Conservation (phyloP, 371 early-diverging fungal species). For the Rhizopus sp. region DNA sequence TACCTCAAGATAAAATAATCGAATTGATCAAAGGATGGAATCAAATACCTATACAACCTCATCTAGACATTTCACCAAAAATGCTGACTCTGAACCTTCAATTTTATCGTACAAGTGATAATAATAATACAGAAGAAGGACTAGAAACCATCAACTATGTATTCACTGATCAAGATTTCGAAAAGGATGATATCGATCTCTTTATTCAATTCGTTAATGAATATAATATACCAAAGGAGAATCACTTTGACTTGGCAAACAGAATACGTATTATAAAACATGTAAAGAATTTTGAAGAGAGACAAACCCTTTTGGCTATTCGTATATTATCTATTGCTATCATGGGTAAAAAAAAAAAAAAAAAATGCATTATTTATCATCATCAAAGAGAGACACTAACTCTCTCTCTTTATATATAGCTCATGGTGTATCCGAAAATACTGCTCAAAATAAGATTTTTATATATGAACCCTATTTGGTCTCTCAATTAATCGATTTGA, state of each 20-base stretch:
- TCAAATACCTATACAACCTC: conserved; percentile 41
- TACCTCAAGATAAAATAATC: conserved; percentile 65
- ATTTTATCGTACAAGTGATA: conserved; percentile 58
- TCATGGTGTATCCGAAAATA: conserved; percentile 66
- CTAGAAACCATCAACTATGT: conserved; percentile 23
- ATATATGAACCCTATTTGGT: conserved; percentile 86
- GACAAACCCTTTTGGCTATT: conserved; percentile 65
- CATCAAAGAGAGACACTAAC: not conserved
- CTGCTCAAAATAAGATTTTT: conserved; percentile 75
- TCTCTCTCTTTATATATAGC: conserved; percentile 35
- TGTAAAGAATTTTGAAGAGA: conserved; percentile 44
- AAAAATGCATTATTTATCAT: conserved; percentile 1
- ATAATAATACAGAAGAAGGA: conserved; percentile 14
- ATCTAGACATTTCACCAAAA: conserved; percentile 49
- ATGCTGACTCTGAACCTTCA: conserved; percentile 58
- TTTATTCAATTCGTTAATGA: conserved; percentile 50
- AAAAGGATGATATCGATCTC: conserved; percentile 42
- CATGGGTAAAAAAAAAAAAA: no score
- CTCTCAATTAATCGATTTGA: conserved; percentile 71
- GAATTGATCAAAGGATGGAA: conserved; percentile 67
- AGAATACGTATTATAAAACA: conserved; percentile 75
- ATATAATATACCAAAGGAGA: conserved; percentile 75
- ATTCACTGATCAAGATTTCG: conserved; percentile 11
- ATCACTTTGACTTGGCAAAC: conserved; percentile 79
- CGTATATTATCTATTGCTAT: conserved; percentile 81